Base-by-base conservation (phyloP, 805 yeast genomes). In the Crinitomyces ghanaensis region DNA sequence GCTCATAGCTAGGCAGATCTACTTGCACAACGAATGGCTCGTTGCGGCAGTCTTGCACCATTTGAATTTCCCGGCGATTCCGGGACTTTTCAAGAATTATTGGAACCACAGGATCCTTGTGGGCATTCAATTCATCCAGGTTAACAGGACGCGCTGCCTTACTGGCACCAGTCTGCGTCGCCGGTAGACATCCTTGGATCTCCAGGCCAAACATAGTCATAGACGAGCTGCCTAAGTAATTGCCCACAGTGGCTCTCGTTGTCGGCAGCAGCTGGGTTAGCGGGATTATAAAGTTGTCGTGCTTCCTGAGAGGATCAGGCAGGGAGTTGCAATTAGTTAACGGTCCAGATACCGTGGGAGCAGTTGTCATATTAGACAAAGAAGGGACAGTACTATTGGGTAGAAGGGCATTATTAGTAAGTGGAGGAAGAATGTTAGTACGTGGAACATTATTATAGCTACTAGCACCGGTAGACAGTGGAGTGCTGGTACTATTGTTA, bases 171-270 rank as follows among this genome's bases (percentile, higher is more conserved):
- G 27, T 11, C 12, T 29, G 31, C 4, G 30, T 29, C 15, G 15
- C 12, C 6, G 40, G 43, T 11, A 40, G 23, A 2, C 31, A 19
- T 12, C 36, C 36, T 16, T 37, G 30, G 17, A 40, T 31, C 13
- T 40, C 43, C 13, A 37, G 29, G 9, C 43, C 43, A 28, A 40
- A 37, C 21, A 23, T n/a, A 5, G 37, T 19, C 39, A 40, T 22
- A n/a, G 39, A 34, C 9, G 41, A 37, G 2, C 21, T 29, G 13
- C 37, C 37, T 20, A 20, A 21, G 15, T 8, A 29, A 16, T 24
- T 22, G n/a, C 33, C 29, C 6, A n/a, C 24, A 4, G 23, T 13
- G 5, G 32, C 14, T 11, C 12, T 19, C 14, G 19, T 23, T 23
- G 12, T 34, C 9, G 32, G n/a, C 6, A 28, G 20, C 7, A 33